Conservation (phyloP, 202 grass and related monocot species). For the Setaria viridis region DNA sequence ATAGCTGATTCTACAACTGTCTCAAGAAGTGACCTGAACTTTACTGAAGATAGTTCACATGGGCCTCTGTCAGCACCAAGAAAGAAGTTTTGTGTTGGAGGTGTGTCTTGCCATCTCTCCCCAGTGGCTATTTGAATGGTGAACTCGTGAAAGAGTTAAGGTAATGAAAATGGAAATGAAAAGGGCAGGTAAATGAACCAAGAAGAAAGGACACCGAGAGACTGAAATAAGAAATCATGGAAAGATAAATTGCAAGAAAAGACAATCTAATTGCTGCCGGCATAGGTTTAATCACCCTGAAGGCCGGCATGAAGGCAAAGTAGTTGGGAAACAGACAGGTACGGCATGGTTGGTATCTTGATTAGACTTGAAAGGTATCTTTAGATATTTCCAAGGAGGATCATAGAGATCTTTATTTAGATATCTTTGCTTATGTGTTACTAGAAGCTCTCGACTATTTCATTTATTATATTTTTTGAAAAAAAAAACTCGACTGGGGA, state of each 20-base stretch:
- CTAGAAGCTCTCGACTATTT: neutral
- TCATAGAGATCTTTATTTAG: neutral
- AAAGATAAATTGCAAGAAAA: neutral
- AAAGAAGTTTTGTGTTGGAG: neutral
- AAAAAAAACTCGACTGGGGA: too few relatives aligned
- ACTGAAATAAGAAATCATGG: neutral
- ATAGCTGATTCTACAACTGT: neutral
- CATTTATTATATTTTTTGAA: neutral
- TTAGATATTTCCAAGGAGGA: conserved; percentile 11
- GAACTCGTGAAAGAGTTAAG: neutral
- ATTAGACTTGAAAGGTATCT: conserved; percentile 22
- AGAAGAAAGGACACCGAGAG: neutral
- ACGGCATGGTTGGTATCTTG: neutral
- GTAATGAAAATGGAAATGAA: neutral
- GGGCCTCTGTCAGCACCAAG: too few relatives aligned
- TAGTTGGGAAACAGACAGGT: conserved; percentile 15
- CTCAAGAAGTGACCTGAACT: too few relatives aligned
- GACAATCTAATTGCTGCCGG: neutral
- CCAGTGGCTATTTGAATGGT: neutral
- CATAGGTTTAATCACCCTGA: conserved; percentile 7
- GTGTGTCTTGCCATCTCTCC: neutral
- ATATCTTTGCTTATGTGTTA: neutral
- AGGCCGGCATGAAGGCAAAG: neutral
- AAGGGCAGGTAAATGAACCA: neutral
- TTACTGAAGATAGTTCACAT: too few relatives aligned